Conservation (phyloP, 352 stramenopile species). For the Sclerospora graminicola region DNA sequence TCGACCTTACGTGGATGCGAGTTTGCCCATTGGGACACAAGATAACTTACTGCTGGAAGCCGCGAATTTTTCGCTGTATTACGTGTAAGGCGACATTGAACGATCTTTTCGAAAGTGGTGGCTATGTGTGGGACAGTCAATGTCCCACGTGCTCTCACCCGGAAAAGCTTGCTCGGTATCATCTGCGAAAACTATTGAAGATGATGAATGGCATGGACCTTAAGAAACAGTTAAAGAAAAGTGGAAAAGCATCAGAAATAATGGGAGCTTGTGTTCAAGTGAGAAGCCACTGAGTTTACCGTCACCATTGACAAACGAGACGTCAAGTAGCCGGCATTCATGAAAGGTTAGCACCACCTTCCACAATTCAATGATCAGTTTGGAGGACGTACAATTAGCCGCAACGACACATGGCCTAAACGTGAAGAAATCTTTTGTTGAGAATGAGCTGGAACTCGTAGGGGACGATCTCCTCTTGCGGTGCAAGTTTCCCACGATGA, state of each 20-base stretch:
- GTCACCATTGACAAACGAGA: conserved; percentile 2
- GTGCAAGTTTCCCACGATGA: conserved; percentile 9
- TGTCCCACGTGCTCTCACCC: conserved; percentile 31
- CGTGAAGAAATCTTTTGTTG: neutral
- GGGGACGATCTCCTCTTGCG: conserved; percentile 11
- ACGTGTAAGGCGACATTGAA: conserved; percentile 35
- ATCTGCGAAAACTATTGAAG: conserved; percentile 27
- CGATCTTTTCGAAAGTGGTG: conserved; percentile 28
- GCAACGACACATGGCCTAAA: too few species aligned
- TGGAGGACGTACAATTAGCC: too few species aligned
- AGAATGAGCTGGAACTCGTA: conserved; percentile 5
- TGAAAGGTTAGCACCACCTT: conserved; percentile 1
- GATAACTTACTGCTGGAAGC: conserved; percentile 16
- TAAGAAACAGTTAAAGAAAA: conserved; percentile 20
- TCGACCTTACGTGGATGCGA: conserved; percentile 15
- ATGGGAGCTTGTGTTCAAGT: neutral
- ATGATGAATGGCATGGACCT: conserved; percentile 31
- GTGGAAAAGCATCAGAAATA: conserved; percentile 17
- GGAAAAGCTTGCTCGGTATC: conserved; percentile 24
- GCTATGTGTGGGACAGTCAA: conserved; percentile 26
- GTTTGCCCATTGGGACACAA: conserved; percentile 22
- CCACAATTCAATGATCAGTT: neutral
- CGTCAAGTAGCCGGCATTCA: conserved; percentile 7
- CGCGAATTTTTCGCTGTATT: conserved; percentile 30
- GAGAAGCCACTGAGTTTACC: conserved; percentile 1